phyloP scores from a whole-genome alignment of 2,329 filamentous ascomycete genomes.

The Xylaria sp. region DNA sequence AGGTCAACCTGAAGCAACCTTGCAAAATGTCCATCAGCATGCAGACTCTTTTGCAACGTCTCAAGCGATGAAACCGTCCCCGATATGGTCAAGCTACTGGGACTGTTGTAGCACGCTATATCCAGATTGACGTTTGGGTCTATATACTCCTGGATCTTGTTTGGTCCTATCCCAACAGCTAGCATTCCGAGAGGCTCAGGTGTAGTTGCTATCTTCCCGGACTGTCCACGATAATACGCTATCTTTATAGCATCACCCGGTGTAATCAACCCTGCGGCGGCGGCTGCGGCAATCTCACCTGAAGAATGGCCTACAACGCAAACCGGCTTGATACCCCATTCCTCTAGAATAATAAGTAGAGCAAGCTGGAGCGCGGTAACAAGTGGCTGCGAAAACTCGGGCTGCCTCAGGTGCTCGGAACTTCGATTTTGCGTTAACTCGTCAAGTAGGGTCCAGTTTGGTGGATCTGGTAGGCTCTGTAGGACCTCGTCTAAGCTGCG shows the following conservation, averaged over 20 bases:
- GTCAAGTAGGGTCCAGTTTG: constrained; percentile 40
- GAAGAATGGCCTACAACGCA: constrained; percentile 42
- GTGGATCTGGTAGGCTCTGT: constrained; percentile 21
- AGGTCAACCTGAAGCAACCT: constrained; percentile 42
- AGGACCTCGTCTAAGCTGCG: constrained; percentile 38
- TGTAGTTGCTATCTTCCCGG: background rate
- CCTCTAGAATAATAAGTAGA: constrained; percentile 25
- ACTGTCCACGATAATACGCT: constrained; percentile 36
- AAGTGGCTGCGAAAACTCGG: constrained; percentile 42
- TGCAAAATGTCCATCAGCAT: constrained; percentile 39
- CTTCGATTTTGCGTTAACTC: constrained; percentile 40
- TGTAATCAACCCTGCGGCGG: constrained; percentile 22
- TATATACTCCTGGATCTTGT: constrained; percentile 16
- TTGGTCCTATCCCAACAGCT: constrained; percentile 36
- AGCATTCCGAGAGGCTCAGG: constrained; percentile 35
- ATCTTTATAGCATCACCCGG: constrained; percentile 31
- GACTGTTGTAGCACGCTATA: constrained; percentile 48
- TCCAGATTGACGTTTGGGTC: background rate
- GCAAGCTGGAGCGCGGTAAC: constrained; percentile 39
- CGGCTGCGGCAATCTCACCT: constrained; percentile 41
- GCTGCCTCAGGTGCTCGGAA: constrained; percentile 31
- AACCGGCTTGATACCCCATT: constrained; percentile 26
- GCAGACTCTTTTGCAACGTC: constrained; percentile 6
- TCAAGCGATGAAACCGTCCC: constrained; percentile 31
- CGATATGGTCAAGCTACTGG: constrained; percentile 44